Percentiles rank a stretch among this genome's conserved stretches.
These are phyloP conservation scores for Zygosaccharomyces pseudobailii DNA, from an alignment of 1,139 yeast genomes.

Conservation along the genomic window DNA sequence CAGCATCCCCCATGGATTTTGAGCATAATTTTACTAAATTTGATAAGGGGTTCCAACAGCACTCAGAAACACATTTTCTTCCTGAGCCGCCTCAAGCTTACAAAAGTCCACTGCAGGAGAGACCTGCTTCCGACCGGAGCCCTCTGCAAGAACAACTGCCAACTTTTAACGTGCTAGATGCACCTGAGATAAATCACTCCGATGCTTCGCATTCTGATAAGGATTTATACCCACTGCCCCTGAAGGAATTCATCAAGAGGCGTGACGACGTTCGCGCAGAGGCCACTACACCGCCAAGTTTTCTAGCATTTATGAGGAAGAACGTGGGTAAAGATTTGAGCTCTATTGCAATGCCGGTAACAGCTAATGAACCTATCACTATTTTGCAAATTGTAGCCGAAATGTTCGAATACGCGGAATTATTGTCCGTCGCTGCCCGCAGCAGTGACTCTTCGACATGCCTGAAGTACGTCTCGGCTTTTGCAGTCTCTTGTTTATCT, in stretches of 20 bases:
- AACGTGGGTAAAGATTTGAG: constrained; percentile 90
- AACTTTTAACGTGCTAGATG: not conserved
- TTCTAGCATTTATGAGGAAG: constrained; percentile 73
- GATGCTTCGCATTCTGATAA: constrained; percentile 3
- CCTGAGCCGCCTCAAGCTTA: not conserved
- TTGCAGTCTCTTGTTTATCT: constrained; percentile 73
- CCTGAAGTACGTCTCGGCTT: constrained; percentile 62
- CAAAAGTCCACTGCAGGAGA: not conserved
- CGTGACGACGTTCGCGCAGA: constrained; percentile 59
- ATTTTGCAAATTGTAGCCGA: constrained; percentile 78
- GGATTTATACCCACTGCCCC: constrained; percentile 62
- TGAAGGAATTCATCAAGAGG: constrained; percentile 42
- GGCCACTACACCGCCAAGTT: constrained; percentile 70
- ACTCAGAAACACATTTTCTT: not conserved
- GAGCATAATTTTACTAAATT: not conserved
- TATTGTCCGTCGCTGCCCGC: constrained; percentile 57
- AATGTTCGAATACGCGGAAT: constrained; percentile 64
- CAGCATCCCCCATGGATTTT: constrained; percentile 3
- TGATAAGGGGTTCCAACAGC: not conserved
- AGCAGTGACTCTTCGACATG: constrained; percentile 49
- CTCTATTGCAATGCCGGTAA: constrained; percentile 88
- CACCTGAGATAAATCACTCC: not conserved
- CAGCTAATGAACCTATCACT: constrained; percentile 86
- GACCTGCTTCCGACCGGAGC: not conserved
- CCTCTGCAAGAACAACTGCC: not conserved